A percentile compares a stretch with the other conserved stretches of the same genome.
Evolutionary conservation across 768 basidiomycete genomes (phyloP).

Genomic region (Auriscalpium orientale): DNA sequence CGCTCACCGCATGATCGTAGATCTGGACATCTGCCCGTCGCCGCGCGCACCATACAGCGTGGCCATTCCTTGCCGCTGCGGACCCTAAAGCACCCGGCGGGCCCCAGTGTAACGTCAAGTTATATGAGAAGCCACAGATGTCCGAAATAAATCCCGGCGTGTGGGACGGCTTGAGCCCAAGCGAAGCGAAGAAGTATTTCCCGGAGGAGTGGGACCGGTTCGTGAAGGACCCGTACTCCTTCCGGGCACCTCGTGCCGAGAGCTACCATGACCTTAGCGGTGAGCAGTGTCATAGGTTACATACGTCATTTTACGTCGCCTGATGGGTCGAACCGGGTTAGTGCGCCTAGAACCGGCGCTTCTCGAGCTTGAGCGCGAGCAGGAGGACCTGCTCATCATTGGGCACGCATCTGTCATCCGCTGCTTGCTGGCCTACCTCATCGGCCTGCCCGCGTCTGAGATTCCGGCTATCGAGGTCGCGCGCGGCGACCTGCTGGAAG

Average conservation of each 20-base stretch:
- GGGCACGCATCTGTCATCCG: conserved; percentile 97
- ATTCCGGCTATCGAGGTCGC: conserved; percentile 98
- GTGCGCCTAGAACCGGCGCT: conserved; percentile 91
- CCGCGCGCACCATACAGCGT: conserved; percentile 90
- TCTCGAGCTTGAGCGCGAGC: conserved; percentile 89
- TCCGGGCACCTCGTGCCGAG: conserved; percentile 88
- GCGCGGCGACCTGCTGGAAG: conserved; percentile 92
- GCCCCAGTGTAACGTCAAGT: conserved; percentile 52
- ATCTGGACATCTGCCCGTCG: conserved; percentile 97
- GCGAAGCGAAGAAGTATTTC: conserved; percentile 83
- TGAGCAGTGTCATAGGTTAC: conserved; percentile 24
- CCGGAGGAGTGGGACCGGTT: conserved; percentile 94
- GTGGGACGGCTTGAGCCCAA: conserved; percentile 92
- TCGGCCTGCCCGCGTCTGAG: conserved; percentile 90
- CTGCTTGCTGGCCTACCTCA: conserved; percentile 88
- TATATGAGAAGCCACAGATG: conserved; percentile 95
- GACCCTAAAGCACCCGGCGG: conserved; percentile 16
- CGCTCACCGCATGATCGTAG: conserved; percentile 30
- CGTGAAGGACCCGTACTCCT: conserved; percentile 86
- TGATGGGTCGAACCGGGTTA: conserved; percentile 23
- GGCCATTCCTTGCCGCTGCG: conserved; percentile 65
- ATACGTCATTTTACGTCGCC: background rate
- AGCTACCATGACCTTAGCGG: conserved; percentile 94
- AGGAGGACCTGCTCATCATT: conserved; percentile 92
- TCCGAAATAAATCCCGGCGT: conserved; percentile 96